Conservation (phyloP, 2,329 filamentous ascomycete species). For the Zymoseptoria brevis region DNA sequence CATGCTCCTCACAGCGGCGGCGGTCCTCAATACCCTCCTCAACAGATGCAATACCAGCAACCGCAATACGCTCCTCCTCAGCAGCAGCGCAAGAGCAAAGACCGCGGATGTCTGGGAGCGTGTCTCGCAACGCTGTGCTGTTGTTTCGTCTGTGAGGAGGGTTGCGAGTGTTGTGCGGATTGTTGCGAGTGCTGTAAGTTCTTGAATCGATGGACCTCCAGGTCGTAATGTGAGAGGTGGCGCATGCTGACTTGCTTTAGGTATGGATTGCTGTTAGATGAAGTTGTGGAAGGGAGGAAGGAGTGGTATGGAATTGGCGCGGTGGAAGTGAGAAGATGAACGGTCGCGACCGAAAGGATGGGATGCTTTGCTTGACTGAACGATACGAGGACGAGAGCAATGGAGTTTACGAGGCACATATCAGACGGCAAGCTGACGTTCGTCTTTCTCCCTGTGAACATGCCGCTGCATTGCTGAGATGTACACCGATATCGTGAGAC, state of each 20-base stretch:
- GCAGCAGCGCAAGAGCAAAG: constrained; percentile 37
- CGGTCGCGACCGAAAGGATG: not conserved
- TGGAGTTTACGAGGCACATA: not conserved
- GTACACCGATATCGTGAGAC: not conserved
- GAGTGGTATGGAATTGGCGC: not conserved
- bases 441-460: constrained; percentile 9
- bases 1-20: not conserved
- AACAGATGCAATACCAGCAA: constrained; percentile 35
- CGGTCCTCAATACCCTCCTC: constrained; percentile 20
- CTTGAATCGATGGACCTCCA: not conserved
- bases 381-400: not conserved
- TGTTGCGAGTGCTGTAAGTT: constrained; percentile 46
- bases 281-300: not conserved
- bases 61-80: constrained; percentile 25
- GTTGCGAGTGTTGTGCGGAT: constrained; percentile 57
- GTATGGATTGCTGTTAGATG: constrained; percentile 12
- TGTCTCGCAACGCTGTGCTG: constrained; percentile 53
- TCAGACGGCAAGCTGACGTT: not conserved
- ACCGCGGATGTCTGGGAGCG: constrained; percentile 44
- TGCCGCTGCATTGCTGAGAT: constrained; percentile 3
- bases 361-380: not conserved
- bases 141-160: constrained; percentile 57
- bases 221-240: not conserved
- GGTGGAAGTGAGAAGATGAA: not conserved
- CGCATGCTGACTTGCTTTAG: not conserved